Evolutionary conservation across 176 grass and related monocot genomes (phyloP), one percentile per base, ranked within the genome.

Genomic region (Luzula sylvatica): DNA sequence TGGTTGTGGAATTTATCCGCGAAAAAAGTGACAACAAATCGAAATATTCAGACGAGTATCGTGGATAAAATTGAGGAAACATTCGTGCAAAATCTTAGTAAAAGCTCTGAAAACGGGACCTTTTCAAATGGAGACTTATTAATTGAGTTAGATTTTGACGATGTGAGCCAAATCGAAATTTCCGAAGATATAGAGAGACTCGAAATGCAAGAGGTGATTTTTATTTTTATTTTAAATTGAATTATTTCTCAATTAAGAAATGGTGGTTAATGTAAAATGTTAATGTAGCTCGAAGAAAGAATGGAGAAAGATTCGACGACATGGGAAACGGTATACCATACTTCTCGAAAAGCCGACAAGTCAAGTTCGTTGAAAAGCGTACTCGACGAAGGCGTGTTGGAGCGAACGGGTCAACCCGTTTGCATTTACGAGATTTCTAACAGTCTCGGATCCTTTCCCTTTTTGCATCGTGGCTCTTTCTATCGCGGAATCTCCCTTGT

Each of bases 311-410:
- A 80, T 67, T 55, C 71, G 39, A 77, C 71, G 76, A 82, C 92
- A 59, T 98, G 92, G 92, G 92, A 98, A 72, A 84, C 73, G 51
- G 92, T 98, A 52, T 86, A 98, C 52, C 80, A 60, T 55, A 90
- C 75, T 57, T 73, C 92, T 59, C 67, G 74, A 38, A 90, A 76
- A 76, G 76, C 84, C 20, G 92, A 98, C 75, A 90, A 87, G 56
- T 60, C 81, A 61, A 96, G 82, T 47, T 38, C 74, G 18, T 80
- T 82, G 72, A 70, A 75, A 74, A 73, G 82, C 82, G 85, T 82
- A 55, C 77, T 80, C 48, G 92, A 96, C 53, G 92, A 96, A 82
- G 92, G 85, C 21, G 81, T 89, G 75, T 68, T 96, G 48, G 85
- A 89, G 66, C 76, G 92, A 73, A 90, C 72, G 59, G 92, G 92